These are phyloP conservation scores for Hydnomerulius pinastri DNA, from an alignment of 768 basidiomycete species.

Conservation along the genomic window DNA sequence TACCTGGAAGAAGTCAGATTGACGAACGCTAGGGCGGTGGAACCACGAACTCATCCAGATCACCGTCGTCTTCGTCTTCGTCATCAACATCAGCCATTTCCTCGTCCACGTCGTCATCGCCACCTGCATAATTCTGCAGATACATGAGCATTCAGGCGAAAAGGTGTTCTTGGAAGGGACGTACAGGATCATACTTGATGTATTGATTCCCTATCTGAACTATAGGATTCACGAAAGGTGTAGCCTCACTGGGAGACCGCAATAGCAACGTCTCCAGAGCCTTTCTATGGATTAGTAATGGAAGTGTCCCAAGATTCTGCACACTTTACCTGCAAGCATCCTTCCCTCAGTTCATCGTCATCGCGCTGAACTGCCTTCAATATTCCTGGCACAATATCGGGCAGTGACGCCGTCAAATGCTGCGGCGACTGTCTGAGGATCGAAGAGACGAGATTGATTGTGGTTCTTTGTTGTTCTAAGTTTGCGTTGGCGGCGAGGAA, in stretches of 20 bases:
- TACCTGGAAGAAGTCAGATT: conserved; percentile 53
- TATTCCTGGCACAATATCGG: conserved; percentile 68
- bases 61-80: conserved; percentile 82
- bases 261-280: conserved; percentile 85
- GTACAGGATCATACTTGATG: conserved; percentile 92
- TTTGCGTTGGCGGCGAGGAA: conserved; percentile 53
- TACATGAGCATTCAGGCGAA: conserved; percentile 8
- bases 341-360: conserved; percentile 85
- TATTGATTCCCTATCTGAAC: conserved; percentile 71
- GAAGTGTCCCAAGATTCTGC: background rate
- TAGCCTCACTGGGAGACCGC: conserved; percentile 81
- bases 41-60: conserved; percentile 68
- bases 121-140: conserved; percentile 76
- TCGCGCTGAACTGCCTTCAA: conserved; percentile 68
- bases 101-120: conserved; percentile 63
- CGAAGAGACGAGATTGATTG: conserved; percentile 77
- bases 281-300: conserved; percentile 36
- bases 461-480: conserved; percentile 74
- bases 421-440: conserved; percentile 74
- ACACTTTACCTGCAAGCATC: conserved; percentile 63
- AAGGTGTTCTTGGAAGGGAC: background rate
- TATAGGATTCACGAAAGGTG: conserved; percentile 68
- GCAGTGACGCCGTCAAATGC: conserved; percentile 61
- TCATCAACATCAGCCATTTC: conserved; percentile 57
- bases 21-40: background rate